These are phyloP conservation scores for Saksenaea vasiformis DNA, from an alignment of 371 early-diverging fungal species.

Conservation along the genomic window DNA sequence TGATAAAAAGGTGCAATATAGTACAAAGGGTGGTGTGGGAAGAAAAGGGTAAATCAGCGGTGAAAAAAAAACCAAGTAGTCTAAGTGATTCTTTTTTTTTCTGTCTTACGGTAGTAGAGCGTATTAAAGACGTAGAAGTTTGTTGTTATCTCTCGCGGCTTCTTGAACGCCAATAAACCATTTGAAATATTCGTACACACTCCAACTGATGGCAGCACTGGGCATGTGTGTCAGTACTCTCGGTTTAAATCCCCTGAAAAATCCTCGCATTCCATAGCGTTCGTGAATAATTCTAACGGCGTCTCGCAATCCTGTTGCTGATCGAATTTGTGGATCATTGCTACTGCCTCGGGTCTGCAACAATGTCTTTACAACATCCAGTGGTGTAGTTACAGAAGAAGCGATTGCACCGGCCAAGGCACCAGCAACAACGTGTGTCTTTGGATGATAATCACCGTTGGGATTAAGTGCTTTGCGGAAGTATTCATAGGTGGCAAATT, in stretches of 20 bases:
- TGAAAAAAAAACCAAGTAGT: background rate
- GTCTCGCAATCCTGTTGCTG: conserved; percentile 65
- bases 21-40: background rate
- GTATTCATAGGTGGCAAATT: conserved; percentile 89
- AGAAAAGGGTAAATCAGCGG: background rate
- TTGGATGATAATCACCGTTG: conserved; percentile 72
- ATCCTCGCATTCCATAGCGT: conserved; percentile 73
- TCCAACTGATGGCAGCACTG: conserved; percentile 92
- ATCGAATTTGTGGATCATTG: conserved; percentile 64
- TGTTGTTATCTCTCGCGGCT: background rate
- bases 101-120: background rate
- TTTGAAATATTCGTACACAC: conserved; percentile 84
- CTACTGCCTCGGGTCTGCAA: conserved; percentile 85
- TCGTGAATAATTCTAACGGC: conserved; percentile 75
- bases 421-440: conserved; percentile 81
- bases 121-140: background rate
- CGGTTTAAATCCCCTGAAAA: conserved; percentile 76
- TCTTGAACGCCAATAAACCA: conserved; percentile 48
- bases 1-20: background rate
- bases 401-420: conserved; percentile 88
- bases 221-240: conserved; percentile 87
- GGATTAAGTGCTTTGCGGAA: conserved; percentile 82
- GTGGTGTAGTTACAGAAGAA: conserved; percentile 82
- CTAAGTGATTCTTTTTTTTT: background rate
- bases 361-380: conserved; percentile 90